Conservation (phyloP, 208 protist species). For the Leishmania tarentolae region DNA sequence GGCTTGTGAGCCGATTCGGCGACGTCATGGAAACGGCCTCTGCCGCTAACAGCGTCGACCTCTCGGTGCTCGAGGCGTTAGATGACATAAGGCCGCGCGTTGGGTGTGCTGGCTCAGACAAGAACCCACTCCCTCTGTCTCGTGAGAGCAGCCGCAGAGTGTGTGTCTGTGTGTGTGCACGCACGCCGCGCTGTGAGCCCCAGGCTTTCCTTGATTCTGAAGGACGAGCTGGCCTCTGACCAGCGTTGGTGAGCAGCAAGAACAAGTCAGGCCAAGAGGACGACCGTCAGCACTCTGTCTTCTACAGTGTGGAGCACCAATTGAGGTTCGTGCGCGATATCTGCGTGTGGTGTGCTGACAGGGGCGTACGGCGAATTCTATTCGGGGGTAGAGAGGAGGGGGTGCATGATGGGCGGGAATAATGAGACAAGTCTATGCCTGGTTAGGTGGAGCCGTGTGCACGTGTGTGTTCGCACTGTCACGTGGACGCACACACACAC, state of each 20-base stretch:
- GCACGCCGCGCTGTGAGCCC: neutral
- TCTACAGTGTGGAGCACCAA: neutral
- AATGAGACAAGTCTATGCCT: neutral
- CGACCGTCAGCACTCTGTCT: neutral
- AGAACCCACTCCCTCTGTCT: neutral
- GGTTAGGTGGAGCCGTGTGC: neutral
- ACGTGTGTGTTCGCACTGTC: neutral
- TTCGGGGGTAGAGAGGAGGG: neutral
- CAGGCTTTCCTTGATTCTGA: neutral
- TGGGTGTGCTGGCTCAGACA: neutral
- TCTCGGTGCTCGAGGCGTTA: neutral
- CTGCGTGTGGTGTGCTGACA: neutral
- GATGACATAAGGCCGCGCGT: slow-evolving; percentile 1
- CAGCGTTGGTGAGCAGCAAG: neutral
- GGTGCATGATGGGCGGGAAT: neutral
- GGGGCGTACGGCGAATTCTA: neutral
- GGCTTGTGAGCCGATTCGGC: neutral
- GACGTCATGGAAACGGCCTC: neutral
- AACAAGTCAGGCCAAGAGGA: neutral
- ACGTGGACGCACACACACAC: neutral
- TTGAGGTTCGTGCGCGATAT: neutral
- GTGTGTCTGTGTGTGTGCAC: neutral
- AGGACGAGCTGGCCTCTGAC: neutral
- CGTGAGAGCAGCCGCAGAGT: neutral
- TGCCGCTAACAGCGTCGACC: neutral